phyloP scores from a whole-genome alignment of 306 rosid genomes.

The Begonia masoniana region DNA sequence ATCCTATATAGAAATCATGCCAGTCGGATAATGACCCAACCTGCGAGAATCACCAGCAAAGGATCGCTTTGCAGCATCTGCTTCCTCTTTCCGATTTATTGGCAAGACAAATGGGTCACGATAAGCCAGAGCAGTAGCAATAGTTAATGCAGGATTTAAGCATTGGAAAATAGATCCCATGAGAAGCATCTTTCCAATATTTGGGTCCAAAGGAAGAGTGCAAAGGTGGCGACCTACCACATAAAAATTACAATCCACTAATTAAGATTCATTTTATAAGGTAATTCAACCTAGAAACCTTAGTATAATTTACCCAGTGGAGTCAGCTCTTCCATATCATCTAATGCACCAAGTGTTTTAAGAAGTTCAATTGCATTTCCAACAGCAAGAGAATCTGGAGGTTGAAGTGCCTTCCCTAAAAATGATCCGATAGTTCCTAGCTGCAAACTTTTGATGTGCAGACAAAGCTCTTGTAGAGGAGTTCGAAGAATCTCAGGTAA shows the following conservation, averaged over 20 bases:
- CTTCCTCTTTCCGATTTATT: conserved; percentile 77
- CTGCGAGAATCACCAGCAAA: conserved; percentile 95
- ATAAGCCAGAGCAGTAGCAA: conserved; percentile 91
- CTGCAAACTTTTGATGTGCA: conserved; percentile 87
- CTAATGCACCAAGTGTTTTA: conserved; percentile 82
- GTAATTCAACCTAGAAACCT: conserved; percentile 11
- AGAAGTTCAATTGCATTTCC: conserved; percentile 91
- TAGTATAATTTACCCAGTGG: conserved; percentile 52
- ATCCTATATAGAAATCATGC: neutral
- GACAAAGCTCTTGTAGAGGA: conserved; percentile 94
- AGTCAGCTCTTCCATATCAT: conserved; percentile 82
- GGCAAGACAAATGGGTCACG: conserved; percentile 94
- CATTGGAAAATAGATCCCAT: conserved; percentile 98
- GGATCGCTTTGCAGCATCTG: conserved; percentile 69
- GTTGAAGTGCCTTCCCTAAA: conserved; percentile 91
- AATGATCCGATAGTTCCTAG: conserved; percentile 83
- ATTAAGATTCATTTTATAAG: conserved; percentile 9
- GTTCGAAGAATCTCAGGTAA: conserved; percentile 92
- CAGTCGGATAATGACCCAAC: conserved; percentile 23
- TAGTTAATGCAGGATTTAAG: conserved; percentile 84
- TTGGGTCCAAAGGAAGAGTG: conserved; percentile 93
- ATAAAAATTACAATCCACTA: conserved; percentile 13
- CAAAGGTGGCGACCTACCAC: conserved; percentile 75
- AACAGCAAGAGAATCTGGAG: conserved; percentile 90
- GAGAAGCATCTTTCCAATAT: conserved; percentile 95